phyloP scores from a whole-genome alignment of 2,329 filamentous ascomycete species.

The Penicillium freii region DNA sequence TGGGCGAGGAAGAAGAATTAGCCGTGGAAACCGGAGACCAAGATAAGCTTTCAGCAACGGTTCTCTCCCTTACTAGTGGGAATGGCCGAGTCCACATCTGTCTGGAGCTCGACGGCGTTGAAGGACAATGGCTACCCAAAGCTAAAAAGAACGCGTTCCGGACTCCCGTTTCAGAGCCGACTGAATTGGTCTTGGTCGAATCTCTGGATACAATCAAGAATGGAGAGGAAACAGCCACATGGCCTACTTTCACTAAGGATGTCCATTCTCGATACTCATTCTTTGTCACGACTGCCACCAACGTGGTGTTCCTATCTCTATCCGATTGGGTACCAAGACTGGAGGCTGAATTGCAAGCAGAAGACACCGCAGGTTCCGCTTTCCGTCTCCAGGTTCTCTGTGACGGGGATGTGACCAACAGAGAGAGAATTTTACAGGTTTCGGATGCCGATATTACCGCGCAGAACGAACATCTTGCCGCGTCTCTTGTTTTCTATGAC shows the following conservation, averaged over 20 bases:
- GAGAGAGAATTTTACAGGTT: constrained; percentile 50
- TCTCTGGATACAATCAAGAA: constrained; percentile 43
- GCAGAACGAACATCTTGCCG: constrained; percentile 41
- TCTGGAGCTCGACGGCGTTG: constrained; percentile 60
- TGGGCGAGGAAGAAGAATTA: constrained; percentile 51
- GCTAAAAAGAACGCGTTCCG: constrained; percentile 42
- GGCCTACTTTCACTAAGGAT: constrained; percentile 58
- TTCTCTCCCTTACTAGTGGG: constrained; percentile 58
- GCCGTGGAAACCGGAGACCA: constrained; percentile 44
- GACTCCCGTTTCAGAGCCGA: constrained; percentile 42
- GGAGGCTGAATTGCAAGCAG: constrained; percentile 55
- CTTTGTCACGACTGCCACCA: constrained; percentile 56
- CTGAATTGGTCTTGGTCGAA: constrained; percentile 46
- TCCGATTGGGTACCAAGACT: constrained; percentile 57
- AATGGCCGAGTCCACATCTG: constrained; percentile 58
- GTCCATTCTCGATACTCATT: constrained; percentile 57
- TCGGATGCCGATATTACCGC: constrained; percentile 29
- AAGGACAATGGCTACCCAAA: constrained; percentile 62
- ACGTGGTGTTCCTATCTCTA: constrained; percentile 56
- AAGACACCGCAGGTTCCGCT: constrained; percentile 51
- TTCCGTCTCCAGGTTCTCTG: constrained; percentile 59
- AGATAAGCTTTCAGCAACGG: constrained; percentile 54
- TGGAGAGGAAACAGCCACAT: constrained; percentile 32
- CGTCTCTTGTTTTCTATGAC: constrained; percentile 55
- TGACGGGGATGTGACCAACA: constrained; percentile 49